Conservation (phyloP, 768 basidiomycete species). For the Lactarius deliciosus region DNA sequence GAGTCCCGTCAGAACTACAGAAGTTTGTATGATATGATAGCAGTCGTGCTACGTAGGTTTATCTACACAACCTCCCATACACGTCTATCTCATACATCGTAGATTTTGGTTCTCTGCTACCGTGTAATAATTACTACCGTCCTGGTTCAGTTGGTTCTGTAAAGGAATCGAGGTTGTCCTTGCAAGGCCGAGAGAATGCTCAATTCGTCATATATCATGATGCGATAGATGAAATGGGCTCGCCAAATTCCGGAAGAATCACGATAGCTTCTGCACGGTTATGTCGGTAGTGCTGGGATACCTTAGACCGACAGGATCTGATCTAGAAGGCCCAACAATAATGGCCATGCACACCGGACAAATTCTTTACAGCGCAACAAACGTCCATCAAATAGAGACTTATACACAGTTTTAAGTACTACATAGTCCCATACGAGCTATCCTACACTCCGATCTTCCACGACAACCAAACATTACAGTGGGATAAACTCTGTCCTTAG, state of each 20-base stretch:
- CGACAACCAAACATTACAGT: neutral
- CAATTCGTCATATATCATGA: no score
- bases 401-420: neutral
- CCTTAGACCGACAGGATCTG: no score
- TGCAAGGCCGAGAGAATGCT: no score
- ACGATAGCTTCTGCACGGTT: no score
- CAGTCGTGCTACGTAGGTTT: neutral
- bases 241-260: neutral
- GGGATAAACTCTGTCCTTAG: neutral
- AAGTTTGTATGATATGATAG: neutral
- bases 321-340: no score
- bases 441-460: neutral
- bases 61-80: neutral
- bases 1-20: slow-evolving; percentile 26
- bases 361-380: neutral
- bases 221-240: no score
- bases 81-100: neutral
- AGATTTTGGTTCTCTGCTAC: neutral
- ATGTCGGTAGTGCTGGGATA: neutral
- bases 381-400: neutral
- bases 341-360: neutral
- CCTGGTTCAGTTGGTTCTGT: neutral
- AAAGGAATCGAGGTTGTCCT: neutral
- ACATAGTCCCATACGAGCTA: neutral
- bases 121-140: neutral